phyloP scores from a whole-genome alignment of 441 rosid genomes.

The Dalechampia spathulata region DNA sequence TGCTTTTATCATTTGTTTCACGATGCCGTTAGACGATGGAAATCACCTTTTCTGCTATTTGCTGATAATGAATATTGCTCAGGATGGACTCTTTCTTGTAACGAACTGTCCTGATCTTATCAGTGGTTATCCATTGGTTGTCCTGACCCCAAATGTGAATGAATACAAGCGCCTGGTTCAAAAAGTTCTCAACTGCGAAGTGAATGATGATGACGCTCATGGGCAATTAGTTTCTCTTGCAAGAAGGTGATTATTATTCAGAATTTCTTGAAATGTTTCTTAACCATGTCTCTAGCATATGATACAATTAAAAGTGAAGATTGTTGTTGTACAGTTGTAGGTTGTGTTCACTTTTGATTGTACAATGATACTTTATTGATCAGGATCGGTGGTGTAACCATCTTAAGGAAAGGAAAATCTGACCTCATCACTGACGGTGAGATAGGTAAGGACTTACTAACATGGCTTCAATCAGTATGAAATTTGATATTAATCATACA shows the following conservation, averaged over 20 bases:
- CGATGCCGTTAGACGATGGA: neutral
- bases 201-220: conserved; percentile 49
- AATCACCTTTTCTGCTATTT: conserved; percentile 2
- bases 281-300: neutral
- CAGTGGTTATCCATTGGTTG: conserved; percentile 66
- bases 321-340: neutral
- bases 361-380: conserved; percentile 6
- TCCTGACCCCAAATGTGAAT: conserved; percentile 81
- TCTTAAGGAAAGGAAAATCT: conserved; percentile 74
- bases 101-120: conserved; percentile 63
- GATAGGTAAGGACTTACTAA: conserved; percentile 38
- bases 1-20: conserved; percentile 2
- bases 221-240: conserved; percentile 60
- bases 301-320: neutral
- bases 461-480: neutral
- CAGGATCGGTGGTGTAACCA: conserved; percentile 85
- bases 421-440: conserved; percentile 84
- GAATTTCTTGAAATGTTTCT: neutral
- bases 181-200: conserved; percentile 65
- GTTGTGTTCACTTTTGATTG: conserved; percentile 11
- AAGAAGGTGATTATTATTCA: conserved; percentile 37
- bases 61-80: conserved; percentile 16
- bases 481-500: conserved; percentile 10
- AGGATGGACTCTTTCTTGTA: conserved; percentile 90
- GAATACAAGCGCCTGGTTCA: conserved; percentile 87